A percentile compares a stretch with the other conserved stretches of the same genome.
phyloP scores from a whole-genome alignment of 2,329 filamentous ascomycete species.

The Sclerotinia glacialis region DNA sequence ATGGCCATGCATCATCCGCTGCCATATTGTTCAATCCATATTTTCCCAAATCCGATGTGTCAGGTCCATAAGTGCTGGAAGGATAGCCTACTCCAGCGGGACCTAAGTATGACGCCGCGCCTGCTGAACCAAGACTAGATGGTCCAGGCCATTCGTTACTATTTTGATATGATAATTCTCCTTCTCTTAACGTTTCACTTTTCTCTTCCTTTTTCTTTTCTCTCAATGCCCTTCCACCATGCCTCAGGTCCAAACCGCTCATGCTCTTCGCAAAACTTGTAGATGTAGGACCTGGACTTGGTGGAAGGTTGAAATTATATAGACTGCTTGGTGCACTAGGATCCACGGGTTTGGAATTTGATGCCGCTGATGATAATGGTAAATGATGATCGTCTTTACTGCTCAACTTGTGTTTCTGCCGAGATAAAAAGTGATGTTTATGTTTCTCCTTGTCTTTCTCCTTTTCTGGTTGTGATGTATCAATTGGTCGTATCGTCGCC shows the following conservation, averaged over 20 bases:
- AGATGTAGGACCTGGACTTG: constrained; percentile 64
- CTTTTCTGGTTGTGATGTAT: constrained; percentile 48
- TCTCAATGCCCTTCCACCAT: constrained; percentile 70
- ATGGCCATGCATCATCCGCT: constrained; percentile 77
- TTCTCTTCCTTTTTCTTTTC: constrained; percentile 80
- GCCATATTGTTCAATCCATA: constrained; percentile 69
- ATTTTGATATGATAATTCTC: constrained; percentile 38
- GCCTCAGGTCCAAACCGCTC: constrained; percentile 73
- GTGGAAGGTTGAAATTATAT: constrained; percentile 74
- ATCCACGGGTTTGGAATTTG: constrained; percentile 73
- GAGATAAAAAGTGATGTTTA: constrained; percentile 75
- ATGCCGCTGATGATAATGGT: constrained; percentile 71
- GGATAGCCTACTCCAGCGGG: constrained; percentile 30
- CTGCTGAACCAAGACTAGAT: constrained; percentile 49
- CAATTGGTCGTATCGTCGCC: constrained; percentile 67
- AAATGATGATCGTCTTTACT: constrained; percentile 71
- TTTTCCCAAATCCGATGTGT: constrained; percentile 54
- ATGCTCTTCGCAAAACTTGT: constrained; percentile 76
- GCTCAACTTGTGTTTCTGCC: constrained; percentile 74
- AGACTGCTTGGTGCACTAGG: constrained; percentile 71
- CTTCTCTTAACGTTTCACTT: constrained; percentile 38
- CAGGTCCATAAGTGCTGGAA: constrained; percentile 47
- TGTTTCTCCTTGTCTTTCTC: constrained; percentile 65
- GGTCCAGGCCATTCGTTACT: constrained; percentile 50
- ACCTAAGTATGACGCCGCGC: constrained; percentile 42